phyloP scores from a whole-genome alignment of 2,329 filamentous ascomycete species.

The Incumbomyces delicatus region DNA sequence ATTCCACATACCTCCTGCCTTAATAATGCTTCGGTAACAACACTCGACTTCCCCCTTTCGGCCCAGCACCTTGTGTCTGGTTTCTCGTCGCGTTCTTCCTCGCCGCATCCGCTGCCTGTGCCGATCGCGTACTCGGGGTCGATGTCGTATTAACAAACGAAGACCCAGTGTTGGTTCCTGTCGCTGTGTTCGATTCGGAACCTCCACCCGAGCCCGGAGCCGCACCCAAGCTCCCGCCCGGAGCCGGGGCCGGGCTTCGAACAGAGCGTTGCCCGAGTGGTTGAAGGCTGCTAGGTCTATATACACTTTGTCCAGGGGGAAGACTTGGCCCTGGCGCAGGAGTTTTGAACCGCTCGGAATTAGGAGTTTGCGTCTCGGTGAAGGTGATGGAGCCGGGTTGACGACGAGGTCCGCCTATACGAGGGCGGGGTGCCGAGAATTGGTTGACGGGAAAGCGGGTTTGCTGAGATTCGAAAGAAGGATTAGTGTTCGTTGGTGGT shows the following conservation, averaged over 20 bases:
- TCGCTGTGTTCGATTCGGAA: background rate
- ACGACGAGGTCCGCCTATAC: background rate
- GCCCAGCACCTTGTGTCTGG: constrained; percentile 13
- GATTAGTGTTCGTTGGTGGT: background rate
- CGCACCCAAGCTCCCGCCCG: background rate
- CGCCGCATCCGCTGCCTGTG: constrained; percentile 12
- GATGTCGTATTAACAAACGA: constrained; percentile 14
- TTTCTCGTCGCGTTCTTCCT: constrained; percentile 15
- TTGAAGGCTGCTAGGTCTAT: background rate
- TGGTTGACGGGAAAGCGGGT: background rate
- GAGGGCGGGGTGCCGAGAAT: background rate
- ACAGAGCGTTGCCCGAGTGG: background rate
- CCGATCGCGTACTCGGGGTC: background rate
- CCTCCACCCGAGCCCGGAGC: background rate
- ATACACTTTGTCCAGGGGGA: background rate
- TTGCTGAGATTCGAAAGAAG: background rate
- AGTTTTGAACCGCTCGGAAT: constrained; percentile 3
- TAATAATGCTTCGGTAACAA: constrained; percentile 2
- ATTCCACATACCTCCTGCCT: too few relatives aligned
- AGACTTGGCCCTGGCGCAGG: background rate
- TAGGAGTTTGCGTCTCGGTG: background rate
- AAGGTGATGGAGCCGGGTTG: constrained; percentile 3
- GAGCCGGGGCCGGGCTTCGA: background rate
- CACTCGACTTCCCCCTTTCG: constrained; percentile 5
- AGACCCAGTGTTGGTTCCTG: constrained; percentile 22